phyloP scores from a whole-genome alignment of 257 asterid species.

The Solanum lycopersicoides region DNA sequence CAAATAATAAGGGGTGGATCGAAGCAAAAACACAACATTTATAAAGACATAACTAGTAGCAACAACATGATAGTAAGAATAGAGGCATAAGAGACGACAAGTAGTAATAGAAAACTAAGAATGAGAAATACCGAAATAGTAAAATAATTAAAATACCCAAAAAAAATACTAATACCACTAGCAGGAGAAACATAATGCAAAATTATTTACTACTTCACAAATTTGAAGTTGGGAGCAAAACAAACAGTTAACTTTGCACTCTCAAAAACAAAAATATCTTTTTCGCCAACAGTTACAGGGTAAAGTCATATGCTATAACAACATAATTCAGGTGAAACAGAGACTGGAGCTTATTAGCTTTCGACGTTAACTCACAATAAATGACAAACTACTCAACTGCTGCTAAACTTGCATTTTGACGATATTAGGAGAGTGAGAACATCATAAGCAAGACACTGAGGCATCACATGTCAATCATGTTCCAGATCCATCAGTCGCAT shows the following conservation, averaged over 20 bases:
- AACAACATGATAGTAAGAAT: neutral
- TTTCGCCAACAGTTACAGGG: neutral
- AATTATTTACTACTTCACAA: neutral
- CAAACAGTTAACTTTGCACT: neutral
- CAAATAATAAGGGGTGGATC: neutral
- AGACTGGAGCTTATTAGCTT: neutral
- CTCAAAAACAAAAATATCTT: neutral
- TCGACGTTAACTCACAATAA: neutral
- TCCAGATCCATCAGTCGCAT: slow-evolving; percentile 8
- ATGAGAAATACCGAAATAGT: neutral
- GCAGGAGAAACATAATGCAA: neutral
- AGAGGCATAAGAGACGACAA: neutral
- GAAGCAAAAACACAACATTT: slow-evolving; percentile 4
- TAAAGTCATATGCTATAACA: neutral
- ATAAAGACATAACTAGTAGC: neutral
- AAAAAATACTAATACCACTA: neutral
- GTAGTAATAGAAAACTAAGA: neutral
- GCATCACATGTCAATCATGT: slow-evolving; percentile 3
- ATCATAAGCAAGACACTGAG: neutral
- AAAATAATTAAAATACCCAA: neutral
- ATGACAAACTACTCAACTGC: neutral
- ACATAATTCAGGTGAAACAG: neutral
- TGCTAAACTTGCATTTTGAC: neutral
- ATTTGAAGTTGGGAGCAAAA: neutral
- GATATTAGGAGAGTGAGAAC: neutral